phyloP scores from a whole-genome alignment of 805 yeast genomes.

The Wickerhamomyces chaumierensis region DNA sequence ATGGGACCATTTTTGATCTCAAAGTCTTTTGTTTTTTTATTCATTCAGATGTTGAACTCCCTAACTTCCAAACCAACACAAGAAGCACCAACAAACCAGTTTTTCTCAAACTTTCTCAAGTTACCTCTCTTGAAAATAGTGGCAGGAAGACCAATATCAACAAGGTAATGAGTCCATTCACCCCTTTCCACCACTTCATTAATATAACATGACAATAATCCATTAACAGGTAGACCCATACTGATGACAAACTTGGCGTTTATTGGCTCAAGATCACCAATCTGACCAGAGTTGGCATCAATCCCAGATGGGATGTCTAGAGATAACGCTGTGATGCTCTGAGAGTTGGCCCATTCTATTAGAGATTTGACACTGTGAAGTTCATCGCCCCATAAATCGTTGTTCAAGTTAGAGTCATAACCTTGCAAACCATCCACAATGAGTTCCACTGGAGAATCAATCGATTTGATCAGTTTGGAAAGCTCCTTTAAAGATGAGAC shows the following conservation, averaged over 20 bases:
- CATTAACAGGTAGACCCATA: slow-evolving; percentile 62
- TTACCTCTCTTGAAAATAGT: slow-evolving; percentile 34
- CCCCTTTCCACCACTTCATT: slow-evolving; percentile 37
- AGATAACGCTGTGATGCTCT: slow-evolving; percentile 40
- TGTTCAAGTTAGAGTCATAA: slow-evolving; percentile 48
- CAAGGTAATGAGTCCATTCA: slow-evolving; percentile 44
- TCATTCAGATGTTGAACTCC: background rate
- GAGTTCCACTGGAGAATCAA: slow-evolving; percentile 69
- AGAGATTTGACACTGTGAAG: slow-evolving; percentile 29
- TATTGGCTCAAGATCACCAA: slow-evolving; percentile 24
- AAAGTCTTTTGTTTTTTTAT: too few relatives aligned
- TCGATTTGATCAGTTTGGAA: slow-evolving; percentile 27
- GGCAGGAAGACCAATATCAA: slow-evolving; percentile 65
- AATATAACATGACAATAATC: slow-evolving; percentile 48
- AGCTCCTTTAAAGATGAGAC: slow-evolving; percentile 23
- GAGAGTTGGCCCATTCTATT: slow-evolving; percentile 57
- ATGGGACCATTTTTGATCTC: too few relatives aligned
- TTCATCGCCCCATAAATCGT: slow-evolving; percentile 38
- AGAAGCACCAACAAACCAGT: slow-evolving; percentile 16
- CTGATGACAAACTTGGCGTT: slow-evolving; percentile 52
- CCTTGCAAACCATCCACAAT: slow-evolving; percentile 82
- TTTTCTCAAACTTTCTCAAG: slow-evolving; percentile 36
- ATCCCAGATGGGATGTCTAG: slow-evolving; percentile 76
- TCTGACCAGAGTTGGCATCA: slow-evolving; percentile 68
- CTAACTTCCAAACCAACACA: slow-evolving; percentile 6